Evolutionary conservation across 495 filamentous ascomycete genomes (phyloP), one percentile per base, ranked within the genome.

Genomic region (Pseudevernia furfuracea): DNA sequence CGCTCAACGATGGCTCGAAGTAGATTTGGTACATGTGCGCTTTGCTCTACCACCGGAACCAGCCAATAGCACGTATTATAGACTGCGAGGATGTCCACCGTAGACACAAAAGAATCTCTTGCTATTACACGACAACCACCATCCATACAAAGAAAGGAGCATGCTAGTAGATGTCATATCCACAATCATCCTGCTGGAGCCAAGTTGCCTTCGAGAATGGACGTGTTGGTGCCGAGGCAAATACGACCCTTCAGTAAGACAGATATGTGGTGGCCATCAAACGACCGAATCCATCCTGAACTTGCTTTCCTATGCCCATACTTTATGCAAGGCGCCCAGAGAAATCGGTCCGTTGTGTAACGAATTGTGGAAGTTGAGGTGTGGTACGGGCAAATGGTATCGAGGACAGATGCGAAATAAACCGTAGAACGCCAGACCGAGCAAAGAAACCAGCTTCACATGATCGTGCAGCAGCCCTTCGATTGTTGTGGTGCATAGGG

Each of bases 401-500:
- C 62, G 55, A 59, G 41, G 15, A 57, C 32, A 36, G n/a, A 39
- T 21, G 41, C 30, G 55, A 59, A 52, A 48, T 11, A 64, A 64
- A 59, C 62, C 55, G 39, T 61, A 64, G 41, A 64, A 64, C 55
- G 62, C 62, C 62, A 38, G 56, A 43, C 21, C 41, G 55, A 64
- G 53, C 55, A 44, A 39, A 61, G 41, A 34, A 58, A 48, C 23
- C 43, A 41, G 39, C 65, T 65, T 82, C 89, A 96, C 92, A 96
- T 96, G 72, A 97, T 86, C 64, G 88, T 82, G 79, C 95, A 98
- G 85, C 94, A 98, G 68, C 89, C 87, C 73, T 83, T 88, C 70
- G 81, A 88, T 74, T 94, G 90, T 78, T 91, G 94, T 66, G 92
- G 92, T 64, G 93, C 92, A 74, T 98, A 97, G 48, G 94, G 94